Base-by-base conservation (phyloP, 768 basidiomycete species). In the Boletus tomentosulus region DNA sequence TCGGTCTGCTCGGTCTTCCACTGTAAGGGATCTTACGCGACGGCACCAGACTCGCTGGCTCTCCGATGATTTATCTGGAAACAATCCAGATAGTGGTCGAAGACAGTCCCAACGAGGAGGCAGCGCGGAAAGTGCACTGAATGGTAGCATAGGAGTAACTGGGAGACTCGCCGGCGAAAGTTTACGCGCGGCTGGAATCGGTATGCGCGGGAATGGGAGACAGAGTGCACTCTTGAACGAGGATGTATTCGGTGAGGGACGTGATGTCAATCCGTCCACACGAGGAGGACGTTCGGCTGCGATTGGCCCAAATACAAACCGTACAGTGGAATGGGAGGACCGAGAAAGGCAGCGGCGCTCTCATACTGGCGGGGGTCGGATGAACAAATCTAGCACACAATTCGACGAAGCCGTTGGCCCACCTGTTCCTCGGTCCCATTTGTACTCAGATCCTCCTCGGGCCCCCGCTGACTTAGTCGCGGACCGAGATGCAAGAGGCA, bases 111-210 rank as follows among this genome's bases (percentile, higher is more conserved):
- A 78, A 15, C 74, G 88, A 34, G 79, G 78, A 0, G 88, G 88
- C 5, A 89, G 86, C 64, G 85, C 82, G 3, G 89, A 90, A 70
- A 87, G 80, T 63, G 74, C 82, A 8, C 65, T 86, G 27, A 71
- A 71, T 52, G 75, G 69, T 46, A 71, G 64, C 8, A 71, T 76
- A 11, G 72, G 71, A 27, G 76, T 65, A 35, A 73, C 70, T 15
- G 77, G 81, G 11, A 70, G 86, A 53, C 67, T 91, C 13, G 66
- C 87, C 9, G 81, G 85, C 4, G 86, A 89, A 66, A 83, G 82
- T 15, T 63, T 91, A 54, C 76, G 84, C 46, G 86, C 87, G 0
- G 87, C 88, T 0, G 89, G 89, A 10, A 71, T 90, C 52, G 77
- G 75, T 30, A 76, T 65, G 69, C 66, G 68, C 45, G 63, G 58